Evolutionary conservation across 352 stramenopile species (phyloP).

Genomic region (Phytophthora crassamura): DNA sequence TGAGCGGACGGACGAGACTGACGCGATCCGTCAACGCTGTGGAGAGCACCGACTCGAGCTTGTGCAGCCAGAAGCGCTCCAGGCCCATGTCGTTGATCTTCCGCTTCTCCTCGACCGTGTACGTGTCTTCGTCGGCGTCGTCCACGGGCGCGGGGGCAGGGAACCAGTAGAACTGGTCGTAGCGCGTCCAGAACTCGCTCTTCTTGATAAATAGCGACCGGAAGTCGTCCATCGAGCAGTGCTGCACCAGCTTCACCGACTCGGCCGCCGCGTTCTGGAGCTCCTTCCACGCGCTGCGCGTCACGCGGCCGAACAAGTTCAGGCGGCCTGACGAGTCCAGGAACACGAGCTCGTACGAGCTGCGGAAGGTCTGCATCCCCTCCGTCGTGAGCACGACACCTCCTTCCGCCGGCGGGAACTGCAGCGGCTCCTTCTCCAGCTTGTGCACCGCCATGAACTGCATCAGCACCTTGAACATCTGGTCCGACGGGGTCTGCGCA

Average conservation of each 20-base stretch:
- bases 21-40: conserved; percentile 76
- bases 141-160: conserved; percentile 57
- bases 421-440: conserved; percentile 66
- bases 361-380: conserved; percentile 71
- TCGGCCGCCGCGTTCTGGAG: conserved; percentile 70
- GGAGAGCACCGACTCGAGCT: conserved; percentile 57
- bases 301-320: conserved; percentile 80
- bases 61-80: conserved; percentile 73
- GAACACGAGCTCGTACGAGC: conserved; percentile 77
- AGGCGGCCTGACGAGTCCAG: conserved; percentile 76
- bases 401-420: conserved; percentile 63
- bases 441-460: conserved; percentile 82
- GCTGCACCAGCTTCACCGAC: conserved; percentile 64
- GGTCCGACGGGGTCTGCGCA: conserved; percentile 72
- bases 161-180: conserved; percentile 90
- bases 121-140: conserved; percentile 64
- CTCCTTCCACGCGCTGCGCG: conserved; percentile 70
- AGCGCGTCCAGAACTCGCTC: conserved; percentile 82
- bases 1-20: conserved; percentile 59
- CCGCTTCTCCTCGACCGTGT: conserved; percentile 72
- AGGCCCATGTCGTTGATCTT: conserved; percentile 78
- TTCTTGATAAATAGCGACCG: conserved; percentile 85
- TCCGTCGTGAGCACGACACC: conserved; percentile 71
- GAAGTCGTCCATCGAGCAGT: conserved; percentile 78
- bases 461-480: conserved; percentile 88